phyloP scores from a whole-genome alignment of 148 eudicot genomes.

The Limonium bicolor region DNA sequence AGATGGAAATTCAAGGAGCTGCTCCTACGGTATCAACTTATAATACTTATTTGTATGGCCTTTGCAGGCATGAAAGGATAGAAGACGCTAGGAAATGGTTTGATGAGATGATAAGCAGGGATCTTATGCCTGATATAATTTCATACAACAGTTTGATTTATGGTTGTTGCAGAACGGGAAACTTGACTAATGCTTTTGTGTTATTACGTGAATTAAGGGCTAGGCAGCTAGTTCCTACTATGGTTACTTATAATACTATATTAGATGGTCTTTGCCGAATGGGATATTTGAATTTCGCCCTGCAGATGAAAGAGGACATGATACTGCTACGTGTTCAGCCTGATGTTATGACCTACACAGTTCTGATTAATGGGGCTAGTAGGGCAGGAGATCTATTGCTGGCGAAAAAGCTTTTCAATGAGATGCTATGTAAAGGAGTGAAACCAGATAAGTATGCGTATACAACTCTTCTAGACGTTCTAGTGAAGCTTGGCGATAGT shows the following conservation, averaged over 20 bases:
- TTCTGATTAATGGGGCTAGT: constrained; percentile 29
- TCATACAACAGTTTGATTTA: constrained; percentile 44
- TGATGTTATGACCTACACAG: constrained; percentile 40
- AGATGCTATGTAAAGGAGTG: constrained; percentile 35
- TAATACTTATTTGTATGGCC: constrained; percentile 29
- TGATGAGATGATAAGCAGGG: constrained; percentile 25
- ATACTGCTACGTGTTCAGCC: constrained; percentile 19
- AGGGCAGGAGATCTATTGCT: constrained; percentile 23
- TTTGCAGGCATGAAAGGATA: constrained; percentile 28
- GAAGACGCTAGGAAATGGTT: constrained; percentile 25
- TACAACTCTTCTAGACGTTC: constrained; percentile 21
- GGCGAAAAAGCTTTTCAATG: constrained; percentile 24
- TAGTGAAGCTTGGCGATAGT: constrained; percentile 25
- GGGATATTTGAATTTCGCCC: constrained; percentile 27
- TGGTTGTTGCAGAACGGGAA: constrained; percentile 38
- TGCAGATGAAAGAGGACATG: constrained; percentile 36
- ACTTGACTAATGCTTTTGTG: constrained; percentile 23
- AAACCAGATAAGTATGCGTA: constrained; percentile 33
- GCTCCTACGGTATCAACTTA: constrained; percentile 28
- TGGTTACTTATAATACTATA: constrained; percentile 41
- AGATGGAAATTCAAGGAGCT: constrained; percentile 34
- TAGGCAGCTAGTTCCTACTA: constrained; percentile 24
- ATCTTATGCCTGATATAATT: constrained; percentile 28
- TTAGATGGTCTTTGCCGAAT: constrained; percentile 29
- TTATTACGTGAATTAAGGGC: constrained; percentile 22